Evolutionary conservation across 1,284 basidiomycete species (phyloP).

Genomic region (Volvariella surrecta): DNA sequence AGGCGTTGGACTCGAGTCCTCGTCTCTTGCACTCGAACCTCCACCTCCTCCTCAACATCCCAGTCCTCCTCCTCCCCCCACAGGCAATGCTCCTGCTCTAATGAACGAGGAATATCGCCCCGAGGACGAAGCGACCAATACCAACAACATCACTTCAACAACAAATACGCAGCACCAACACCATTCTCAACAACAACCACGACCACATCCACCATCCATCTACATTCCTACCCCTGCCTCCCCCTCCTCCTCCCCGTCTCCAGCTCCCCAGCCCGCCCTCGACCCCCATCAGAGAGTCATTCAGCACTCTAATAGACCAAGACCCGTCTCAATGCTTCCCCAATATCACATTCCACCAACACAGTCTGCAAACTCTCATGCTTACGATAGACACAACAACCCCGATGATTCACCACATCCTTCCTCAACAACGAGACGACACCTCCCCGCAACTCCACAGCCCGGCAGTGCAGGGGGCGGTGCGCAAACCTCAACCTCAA

Average conservation of each 20-base stretch:
- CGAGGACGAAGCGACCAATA: too few relatives aligned
- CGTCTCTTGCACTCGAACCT: too few relatives aligned
- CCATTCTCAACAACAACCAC: constrained; percentile 21
- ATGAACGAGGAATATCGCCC: too few relatives aligned
- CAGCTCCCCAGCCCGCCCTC: constrained; percentile 14
- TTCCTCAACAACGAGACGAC: constrained; percentile 20
- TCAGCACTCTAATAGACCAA: constrained; percentile 30
- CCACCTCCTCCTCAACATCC: too few relatives aligned
- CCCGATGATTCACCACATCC: constrained; percentile 20
- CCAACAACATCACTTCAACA: too few relatives aligned
- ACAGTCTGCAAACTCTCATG: constrained; percentile 17
- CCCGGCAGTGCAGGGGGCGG: constrained; percentile 12
- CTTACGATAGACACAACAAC: constrained; percentile 22
- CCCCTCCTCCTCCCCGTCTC: constrained; percentile 8
- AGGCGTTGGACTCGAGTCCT: too few relatives aligned
- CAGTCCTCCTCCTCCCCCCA: too few relatives aligned
- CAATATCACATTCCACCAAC: constrained; percentile 29
- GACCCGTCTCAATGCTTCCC: constrained; percentile 65
- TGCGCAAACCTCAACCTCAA: constrained; percentile 10
- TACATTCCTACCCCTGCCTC: constrained; percentile 15
- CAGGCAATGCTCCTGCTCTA: too few relatives aligned
- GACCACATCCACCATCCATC: constrained; percentile 17
- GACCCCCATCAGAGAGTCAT: constrained; percentile 17
- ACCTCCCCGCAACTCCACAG: constrained; percentile 11
- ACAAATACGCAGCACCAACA: constrained; percentile 2